These are phyloP conservation scores for Nakazawaea laoshanensis DNA, from an alignment of 805 yeast genomes.

Conservation along the genomic window DNA sequence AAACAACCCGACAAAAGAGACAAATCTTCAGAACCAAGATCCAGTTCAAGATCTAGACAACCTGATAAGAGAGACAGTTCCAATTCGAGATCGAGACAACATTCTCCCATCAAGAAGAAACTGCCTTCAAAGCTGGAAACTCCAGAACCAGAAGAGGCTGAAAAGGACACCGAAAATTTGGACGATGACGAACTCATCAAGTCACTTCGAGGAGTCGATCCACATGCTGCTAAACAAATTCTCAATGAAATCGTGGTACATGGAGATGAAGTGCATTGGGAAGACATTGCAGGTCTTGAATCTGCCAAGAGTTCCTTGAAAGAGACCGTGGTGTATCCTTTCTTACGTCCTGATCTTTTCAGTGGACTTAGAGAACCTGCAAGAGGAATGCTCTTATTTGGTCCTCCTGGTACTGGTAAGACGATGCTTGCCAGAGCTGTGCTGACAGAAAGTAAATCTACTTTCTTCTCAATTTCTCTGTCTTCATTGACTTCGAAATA, in stretches of 20 bases:
- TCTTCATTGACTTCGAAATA: conserved; percentile 83
- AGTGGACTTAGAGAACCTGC: conserved; percentile 90
- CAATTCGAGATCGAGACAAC: too few species aligned
- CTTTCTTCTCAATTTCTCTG: conserved; percentile 87
- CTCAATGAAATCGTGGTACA: conserved; percentile 80
- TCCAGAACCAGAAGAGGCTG: conserved; percentile 10
- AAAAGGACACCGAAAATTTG: conserved; percentile 21
- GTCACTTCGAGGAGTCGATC: conserved; percentile 68
- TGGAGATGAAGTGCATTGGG: conserved; percentile 92
- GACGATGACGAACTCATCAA: conserved; percentile 29
- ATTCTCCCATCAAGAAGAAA: conserved; percentile 3
- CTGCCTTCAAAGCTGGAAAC: not conserved
- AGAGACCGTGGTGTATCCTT: conserved; percentile 95
- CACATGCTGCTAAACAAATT: conserved; percentile 70
- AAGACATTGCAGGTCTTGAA: conserved; percentile 88
- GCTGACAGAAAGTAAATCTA: conserved; percentile 89
- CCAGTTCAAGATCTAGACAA: not conserved
- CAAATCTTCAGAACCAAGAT: conserved; percentile 4
- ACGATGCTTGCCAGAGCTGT: conserved; percentile 97
- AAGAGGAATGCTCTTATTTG: conserved; percentile 90
- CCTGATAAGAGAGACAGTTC: too few species aligned
- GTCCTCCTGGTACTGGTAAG: conserved; percentile 99
- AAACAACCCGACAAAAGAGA: conserved; percentile 8
- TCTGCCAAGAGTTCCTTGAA: conserved; percentile 83
- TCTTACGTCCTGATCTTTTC: conserved; percentile 86